These are phyloP conservation scores for Calonectria ilicicola DNA, from an alignment of 2,329 filamentous ascomycete genomes.

Conservation along the genomic window DNA sequence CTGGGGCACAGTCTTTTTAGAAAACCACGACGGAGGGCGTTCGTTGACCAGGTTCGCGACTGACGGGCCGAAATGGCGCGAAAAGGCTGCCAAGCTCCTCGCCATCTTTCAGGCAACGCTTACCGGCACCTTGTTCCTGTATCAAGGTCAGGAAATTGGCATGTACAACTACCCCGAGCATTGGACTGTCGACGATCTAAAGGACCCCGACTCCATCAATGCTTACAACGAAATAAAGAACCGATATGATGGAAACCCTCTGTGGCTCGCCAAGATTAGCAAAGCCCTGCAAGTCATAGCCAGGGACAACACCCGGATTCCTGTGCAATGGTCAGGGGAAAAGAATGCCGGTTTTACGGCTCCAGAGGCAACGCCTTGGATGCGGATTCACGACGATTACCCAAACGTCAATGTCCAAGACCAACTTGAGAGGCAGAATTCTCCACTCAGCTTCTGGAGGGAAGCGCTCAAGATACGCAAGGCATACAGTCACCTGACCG, in stretches of 20 bases:
- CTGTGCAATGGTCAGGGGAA: neutral
- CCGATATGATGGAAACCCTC: neutral
- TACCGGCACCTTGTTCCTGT: slow-evolving; percentile 67
- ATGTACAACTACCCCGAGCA: slow-evolving; percentile 64
- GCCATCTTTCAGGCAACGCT: slow-evolving; percentile 53
- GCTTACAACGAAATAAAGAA: neutral
- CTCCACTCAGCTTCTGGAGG: neutral
- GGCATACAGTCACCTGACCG: neutral
- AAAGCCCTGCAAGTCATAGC: neutral
- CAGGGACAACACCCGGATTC: neutral
- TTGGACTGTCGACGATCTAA: slow-evolving; percentile 53
- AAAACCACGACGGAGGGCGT: slow-evolving; percentile 73
- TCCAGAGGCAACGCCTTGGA: neutral
- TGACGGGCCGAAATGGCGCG: slow-evolving; percentile 41
- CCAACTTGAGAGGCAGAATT: neutral
- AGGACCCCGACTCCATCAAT: neutral
- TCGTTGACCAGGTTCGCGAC: slow-evolving; percentile 60
- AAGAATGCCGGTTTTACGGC: neutral
- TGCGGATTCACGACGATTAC: slow-evolving; percentile 3
- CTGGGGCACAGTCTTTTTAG: slow-evolving; percentile 71
- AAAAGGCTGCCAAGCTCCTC: slow-evolving; percentile 65
- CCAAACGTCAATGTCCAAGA: neutral
- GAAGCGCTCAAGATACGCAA: neutral
- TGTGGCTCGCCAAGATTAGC: neutral
- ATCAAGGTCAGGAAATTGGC: slow-evolving; percentile 72